Base-by-base conservation (phyloP, 805 yeast species). In the Hanseniaspora lindneri region DNA sequence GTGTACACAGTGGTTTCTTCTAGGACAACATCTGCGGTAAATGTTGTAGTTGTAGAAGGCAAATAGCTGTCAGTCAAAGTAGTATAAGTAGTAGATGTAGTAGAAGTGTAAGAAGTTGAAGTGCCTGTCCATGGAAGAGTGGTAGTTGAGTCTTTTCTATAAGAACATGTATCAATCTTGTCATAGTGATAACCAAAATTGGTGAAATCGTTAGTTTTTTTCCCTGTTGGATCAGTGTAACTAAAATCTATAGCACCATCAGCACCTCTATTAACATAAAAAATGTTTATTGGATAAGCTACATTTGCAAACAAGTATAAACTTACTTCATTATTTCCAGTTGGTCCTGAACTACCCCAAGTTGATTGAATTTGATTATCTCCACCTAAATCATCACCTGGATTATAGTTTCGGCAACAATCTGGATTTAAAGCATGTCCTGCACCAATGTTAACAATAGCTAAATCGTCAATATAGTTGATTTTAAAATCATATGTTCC, bases 231-330 rank as follows among this genome's bases (percentile, higher is more conserved):
- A 29, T 50, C 52, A 1, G 49, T 50, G 33, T 55, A 54, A 7
- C 49, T 36, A 19, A 57, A 49, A 9, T 41, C 44, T 21, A 56
- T 32, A 14, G 49, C 49, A 25, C 54, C 57, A 5, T 48, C 42
- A 39, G 42, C 49, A n/a, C 46, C 51, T 25, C 51, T 47, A 41
- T 62, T 62, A 21, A 52, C 50, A 30, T 49, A 58, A n/a, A 58
- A 55, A 20, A 61, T 42, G 51, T 60, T 55, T 3, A 60, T 39
- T 13, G 66, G 67, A 49, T 62, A 63, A 41, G 54, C 58, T 27
- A 42, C 35, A 16, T 64, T 65, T 3, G 51, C 57, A 11, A 51
- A 34, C 35, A 61, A 6, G 55, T 39, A 24, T 47, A 19, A 2
- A 19, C 28, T 17, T 30, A 10, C 20, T 40, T 32, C 29, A 27